Percentiles rank a stretch among this genome's conserved stretches.
Evolutionary conservation across 2,329 filamentous ascomycete species (phyloP).

Genomic region (Exophiala calicioides): DNA sequence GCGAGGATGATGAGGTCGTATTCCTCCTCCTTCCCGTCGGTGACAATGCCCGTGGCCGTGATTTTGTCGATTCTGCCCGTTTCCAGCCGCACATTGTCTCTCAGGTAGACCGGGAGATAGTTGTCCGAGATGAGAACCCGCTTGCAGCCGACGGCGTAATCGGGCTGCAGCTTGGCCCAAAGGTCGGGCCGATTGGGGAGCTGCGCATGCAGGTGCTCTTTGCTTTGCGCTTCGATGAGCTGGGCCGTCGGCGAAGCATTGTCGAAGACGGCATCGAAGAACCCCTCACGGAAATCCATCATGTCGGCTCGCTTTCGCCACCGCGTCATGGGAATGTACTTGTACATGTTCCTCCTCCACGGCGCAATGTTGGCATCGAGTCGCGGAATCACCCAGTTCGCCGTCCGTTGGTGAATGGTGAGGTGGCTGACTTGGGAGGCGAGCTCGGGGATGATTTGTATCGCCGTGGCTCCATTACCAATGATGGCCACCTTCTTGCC

Average conservation of each 20-base stretch:
- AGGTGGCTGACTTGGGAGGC: constrained; percentile 52
- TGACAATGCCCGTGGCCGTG: constrained; percentile 49
- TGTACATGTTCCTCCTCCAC: constrained; percentile 46
- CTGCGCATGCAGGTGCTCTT: constrained; percentile 46
- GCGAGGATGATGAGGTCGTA: constrained; percentile 60
- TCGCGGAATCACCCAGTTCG: constrained; percentile 61
- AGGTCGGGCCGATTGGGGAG: constrained; percentile 53
- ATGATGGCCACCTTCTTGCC: constrained; percentile 61
- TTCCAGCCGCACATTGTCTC: constrained; percentile 53
- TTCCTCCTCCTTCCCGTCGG: constrained; percentile 46
- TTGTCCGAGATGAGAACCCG: constrained; percentile 56
- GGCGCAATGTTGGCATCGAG: constrained; percentile 50
- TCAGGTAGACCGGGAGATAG: constrained; percentile 54
- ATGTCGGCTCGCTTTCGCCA: constrained; percentile 50
- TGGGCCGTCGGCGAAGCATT: constrained; percentile 43
- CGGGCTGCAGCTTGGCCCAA: constrained; percentile 55
- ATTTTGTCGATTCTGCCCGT: constrained; percentile 52
- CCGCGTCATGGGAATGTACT: constrained; percentile 54
- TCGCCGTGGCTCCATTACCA: constrained; percentile 62
- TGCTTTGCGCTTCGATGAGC: constrained; percentile 41
- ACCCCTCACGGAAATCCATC: constrained; percentile 59
- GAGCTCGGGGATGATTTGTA: constrained; percentile 61
- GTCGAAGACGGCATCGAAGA: constrained; percentile 47
- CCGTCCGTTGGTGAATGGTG: constrained; percentile 59
- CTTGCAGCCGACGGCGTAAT: constrained; percentile 48